Percentiles rank a stretch among this genome's conserved stretches.
Conservation (phyloP, 2,329 filamentous ascomycete genomes). For the Atkinsonella hypoxylon region DNA sequence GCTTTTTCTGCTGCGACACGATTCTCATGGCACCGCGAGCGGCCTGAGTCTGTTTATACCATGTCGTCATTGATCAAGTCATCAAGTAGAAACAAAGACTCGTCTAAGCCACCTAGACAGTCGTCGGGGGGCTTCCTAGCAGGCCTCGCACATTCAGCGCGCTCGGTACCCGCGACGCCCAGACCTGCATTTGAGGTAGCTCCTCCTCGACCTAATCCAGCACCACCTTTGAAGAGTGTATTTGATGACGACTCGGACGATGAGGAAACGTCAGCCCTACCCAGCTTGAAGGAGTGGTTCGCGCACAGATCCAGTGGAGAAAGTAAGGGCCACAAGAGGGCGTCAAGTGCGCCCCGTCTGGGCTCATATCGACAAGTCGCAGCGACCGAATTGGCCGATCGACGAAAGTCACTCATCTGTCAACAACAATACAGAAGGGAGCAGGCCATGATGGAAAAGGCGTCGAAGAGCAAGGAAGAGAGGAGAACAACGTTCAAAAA, state of each 20-base stretch:
- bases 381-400: constrained; percentile 13
- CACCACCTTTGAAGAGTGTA: constrained; percentile 14
- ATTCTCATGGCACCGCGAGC: constrained; percentile 17
- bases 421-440: neutral
- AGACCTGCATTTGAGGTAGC: neutral
- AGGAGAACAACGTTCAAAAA: neutral
- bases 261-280: constrained; percentile 11
- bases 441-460: constrained; percentile 3
- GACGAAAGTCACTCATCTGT: constrained; percentile 8
- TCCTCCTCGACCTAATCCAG: constrained; percentile 5
- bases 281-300: constrained; percentile 9
- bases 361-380: constrained; percentile 9
- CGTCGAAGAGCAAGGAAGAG: constrained; percentile 3
- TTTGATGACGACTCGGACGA: constrained; percentile 22
- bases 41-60: constrained; percentile 9
- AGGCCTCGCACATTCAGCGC: neutral
- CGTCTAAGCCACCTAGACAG: neutral
- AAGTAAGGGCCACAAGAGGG: constrained; percentile 1
- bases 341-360: constrained; percentile 4
- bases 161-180: neutral
- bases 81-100: neutral
- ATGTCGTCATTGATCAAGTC: neutral
- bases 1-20: constrained; percentile 16
- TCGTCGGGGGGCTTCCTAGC: neutral
- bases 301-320: constrained; percentile 3